Percentiles rank a stretch among this genome's conserved stretches.
Evolutionary conservation across 345 rosid genomes (phyloP).

Genomic region (Anastatica hierochuntica): DNA sequence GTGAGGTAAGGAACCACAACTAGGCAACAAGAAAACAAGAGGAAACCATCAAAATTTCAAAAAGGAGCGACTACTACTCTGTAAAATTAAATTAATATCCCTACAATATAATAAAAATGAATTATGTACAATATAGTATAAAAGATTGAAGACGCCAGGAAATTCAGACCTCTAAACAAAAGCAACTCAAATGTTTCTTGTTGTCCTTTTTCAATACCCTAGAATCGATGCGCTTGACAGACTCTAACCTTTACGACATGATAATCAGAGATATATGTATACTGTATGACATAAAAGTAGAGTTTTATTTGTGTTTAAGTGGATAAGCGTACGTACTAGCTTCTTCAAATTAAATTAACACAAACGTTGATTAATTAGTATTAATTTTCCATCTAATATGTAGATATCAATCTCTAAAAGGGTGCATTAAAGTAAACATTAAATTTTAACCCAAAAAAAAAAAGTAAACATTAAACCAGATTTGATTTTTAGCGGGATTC

Average conservation of each 20-base stretch:
- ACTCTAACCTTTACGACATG: slow-evolving; percentile 40
- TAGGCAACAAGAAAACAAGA: slow-evolving; percentile 61
- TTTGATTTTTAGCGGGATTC: too few species aligned
- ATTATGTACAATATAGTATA: slow-evolving; percentile 15
- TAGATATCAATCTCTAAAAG: too few species aligned
- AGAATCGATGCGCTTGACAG: slow-evolving; percentile 53
- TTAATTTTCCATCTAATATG: slow-evolving; percentile 2
- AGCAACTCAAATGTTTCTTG: slow-evolving; percentile 40
- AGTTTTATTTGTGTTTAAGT: slow-evolving; percentile 25
- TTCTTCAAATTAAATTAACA: neutral
- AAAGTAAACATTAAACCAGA: too few species aligned
- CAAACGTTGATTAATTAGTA: neutral
- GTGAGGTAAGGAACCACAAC: slow-evolving; percentile 43
- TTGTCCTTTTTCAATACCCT: slow-evolving; percentile 57
- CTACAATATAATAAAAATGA: slow-evolving; percentile 6
- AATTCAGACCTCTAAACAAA: slow-evolving; percentile 31
- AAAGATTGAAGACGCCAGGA: slow-evolving; percentile 22
- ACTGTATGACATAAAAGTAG: neutral
- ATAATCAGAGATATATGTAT: slow-evolving; percentile 14
- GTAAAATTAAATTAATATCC: slow-evolving; percentile 15
- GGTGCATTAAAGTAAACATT: too few species aligned
- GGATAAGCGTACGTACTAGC: slow-evolving; percentile 17
- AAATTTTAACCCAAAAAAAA: too few species aligned
- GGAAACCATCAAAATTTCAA: slow-evolving; percentile 53
- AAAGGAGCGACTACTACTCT: slow-evolving; percentile 31